Percentiles rank a stretch among this genome's conserved stretches.
phyloP scores from a whole-genome alignment of 75 land plant species.

The Isoetes taiwanensis region DNA sequence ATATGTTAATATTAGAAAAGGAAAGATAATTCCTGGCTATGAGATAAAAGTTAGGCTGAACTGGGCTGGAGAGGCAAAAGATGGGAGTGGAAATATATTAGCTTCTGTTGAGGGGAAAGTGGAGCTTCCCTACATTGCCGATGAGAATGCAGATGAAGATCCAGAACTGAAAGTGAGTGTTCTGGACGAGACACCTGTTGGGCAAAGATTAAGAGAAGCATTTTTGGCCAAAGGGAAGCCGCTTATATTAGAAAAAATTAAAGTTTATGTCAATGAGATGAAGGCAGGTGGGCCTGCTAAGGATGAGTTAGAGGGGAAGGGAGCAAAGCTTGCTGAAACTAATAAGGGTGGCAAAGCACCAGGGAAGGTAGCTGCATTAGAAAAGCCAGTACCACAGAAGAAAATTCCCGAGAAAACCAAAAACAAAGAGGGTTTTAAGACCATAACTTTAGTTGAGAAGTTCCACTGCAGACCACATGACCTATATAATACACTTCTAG shows the following conservation, averaged over 20 bases:
- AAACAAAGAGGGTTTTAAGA: slow-evolving; percentile 61
- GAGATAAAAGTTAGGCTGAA: slow-evolving; percentile 44
- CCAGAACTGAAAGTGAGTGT: slow-evolving; percentile 67
- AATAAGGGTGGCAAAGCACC: slow-evolving; percentile 14
- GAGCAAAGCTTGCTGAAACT: slow-evolving; percentile 6
- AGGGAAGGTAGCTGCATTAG: neutral
- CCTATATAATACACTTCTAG: slow-evolving; percentile 66
- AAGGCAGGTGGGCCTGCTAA: slow-evolving; percentile 85
- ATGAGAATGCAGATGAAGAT: slow-evolving; percentile 91
- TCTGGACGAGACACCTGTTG: slow-evolving; percentile 57
- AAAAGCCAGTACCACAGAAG: slow-evolving; percentile 8
- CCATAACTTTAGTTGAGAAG: slow-evolving; percentile 63
- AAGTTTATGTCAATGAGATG: slow-evolving; percentile 48
- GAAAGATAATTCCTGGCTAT: slow-evolving; percentile 52
- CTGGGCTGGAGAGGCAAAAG: slow-evolving; percentile 70
- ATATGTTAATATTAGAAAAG: slow-evolving; percentile 48
- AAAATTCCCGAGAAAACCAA: slow-evolving; percentile 20
- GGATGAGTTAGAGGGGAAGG: slow-evolving; percentile 67
- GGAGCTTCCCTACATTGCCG: slow-evolving; percentile 83
- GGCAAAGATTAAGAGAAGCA: slow-evolving; percentile 57
- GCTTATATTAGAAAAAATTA: slow-evolving; percentile 41
- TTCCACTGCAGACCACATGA: slow-evolving; percentile 69
- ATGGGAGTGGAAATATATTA: slow-evolving; percentile 18
- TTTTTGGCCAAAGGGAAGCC: slow-evolving; percentile 65
- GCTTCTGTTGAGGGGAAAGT: slow-evolving; percentile 38